Base-by-base conservation (phyloP, 108 stramenopile species). In the Fistulifera solaris region DNA sequence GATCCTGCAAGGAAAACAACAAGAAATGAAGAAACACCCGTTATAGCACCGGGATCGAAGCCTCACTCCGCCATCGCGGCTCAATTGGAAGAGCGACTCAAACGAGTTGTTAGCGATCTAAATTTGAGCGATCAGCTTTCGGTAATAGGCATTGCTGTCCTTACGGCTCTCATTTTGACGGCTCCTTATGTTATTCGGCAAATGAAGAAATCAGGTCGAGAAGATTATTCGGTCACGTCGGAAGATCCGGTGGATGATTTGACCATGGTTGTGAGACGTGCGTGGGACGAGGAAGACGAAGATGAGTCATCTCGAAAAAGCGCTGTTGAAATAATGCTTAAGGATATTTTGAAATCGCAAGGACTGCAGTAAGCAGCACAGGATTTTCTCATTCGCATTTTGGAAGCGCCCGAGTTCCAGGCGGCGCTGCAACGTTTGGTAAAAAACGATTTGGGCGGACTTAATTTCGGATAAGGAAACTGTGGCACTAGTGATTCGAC, bases 391-490 rank as follows among this genome's bases (percentile, higher is more conserved):
- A 52, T 71, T 11, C 66, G 68, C 18, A 68, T 90, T 15, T 57
- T 90, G 15, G 58, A 76, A 56, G 77, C 78, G 11, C 56, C 63
- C 16, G 75, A 76, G 39, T 78, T 90, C 56, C 76, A 85, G 57
- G 62, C 67, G 40, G 80, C 84, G 23, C 71, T 76, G 40, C 63
- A 75, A 24, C 35, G 56, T 10, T 57, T 90, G 22, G 49, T 86
- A 38, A 71, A n/a, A 68, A 58, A 77, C 77, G 61, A 54, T 90
- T 11, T 82, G 80, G 78, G 50, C 76, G n/a, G 85, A 90, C 57
- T 58, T 90, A 27, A 52, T 86, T 15, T 59, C 73, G 12, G 89
- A 90, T 59, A 74, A 77, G 1, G 83, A 85, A 54, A 90, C 89
- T 28, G 38, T 74, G 16, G 40, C 63, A 39, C 85, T 86, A 64